A percentile compares a stretch with the other conserved stretches of the same genome.
phyloP scores from a whole-genome alignment of 1,139 yeast genomes.

The Candida sojae region DNA sequence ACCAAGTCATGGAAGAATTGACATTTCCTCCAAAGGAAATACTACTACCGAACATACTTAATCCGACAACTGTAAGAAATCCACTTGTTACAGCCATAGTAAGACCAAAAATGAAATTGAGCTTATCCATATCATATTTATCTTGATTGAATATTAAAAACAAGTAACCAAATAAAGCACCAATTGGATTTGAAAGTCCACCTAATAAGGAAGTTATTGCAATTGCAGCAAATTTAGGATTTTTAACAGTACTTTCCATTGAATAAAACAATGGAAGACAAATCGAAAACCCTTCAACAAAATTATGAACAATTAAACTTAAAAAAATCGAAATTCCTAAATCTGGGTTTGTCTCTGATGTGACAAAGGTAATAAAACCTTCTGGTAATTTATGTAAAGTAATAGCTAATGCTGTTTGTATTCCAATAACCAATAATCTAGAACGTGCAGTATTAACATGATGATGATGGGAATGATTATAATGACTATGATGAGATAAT shows the following conservation, averaged over 20 bases:
- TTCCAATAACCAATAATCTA: slow-evolving; percentile 76
- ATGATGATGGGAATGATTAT: slow-evolving; percentile 61
- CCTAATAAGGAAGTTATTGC: slow-evolving; percentile 69
- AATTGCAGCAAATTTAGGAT: slow-evolving; percentile 62
- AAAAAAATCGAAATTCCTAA: slow-evolving; percentile 81
- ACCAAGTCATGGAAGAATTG: slow-evolving; percentile 55
- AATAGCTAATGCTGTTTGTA: slow-evolving; percentile 87
- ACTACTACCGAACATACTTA: slow-evolving; percentile 76
- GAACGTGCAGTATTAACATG: slow-evolving; percentile 79
- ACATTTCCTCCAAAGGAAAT: slow-evolving; percentile 68
- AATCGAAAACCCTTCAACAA: slow-evolving; percentile 95
- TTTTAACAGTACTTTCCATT: slow-evolving; percentile 24
- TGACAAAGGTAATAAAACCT: slow-evolving; percentile 85
- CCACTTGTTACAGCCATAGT: slow-evolving; percentile 80
- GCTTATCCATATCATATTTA: slow-evolving; percentile 30
- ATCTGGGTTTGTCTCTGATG: slow-evolving; percentile 70
- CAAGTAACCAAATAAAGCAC: slow-evolving; percentile 73
- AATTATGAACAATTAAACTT: slow-evolving; percentile 84
- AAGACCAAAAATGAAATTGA: slow-evolving; percentile 57
- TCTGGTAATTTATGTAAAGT: slow-evolving; percentile 92
- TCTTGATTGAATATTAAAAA: slow-evolving; percentile 46
- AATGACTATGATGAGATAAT: slow-evolving; percentile 13
- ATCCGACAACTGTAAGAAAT: slow-evolving; percentile 78
- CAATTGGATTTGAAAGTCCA: slow-evolving; percentile 84
- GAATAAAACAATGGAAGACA: slow-evolving; percentile 87